Percentiles rank a stretch among this genome's conserved stretches.
phyloP scores from a whole-genome alignment of 495 filamentous ascomycete species.

The Trichoderma virens region DNA sequence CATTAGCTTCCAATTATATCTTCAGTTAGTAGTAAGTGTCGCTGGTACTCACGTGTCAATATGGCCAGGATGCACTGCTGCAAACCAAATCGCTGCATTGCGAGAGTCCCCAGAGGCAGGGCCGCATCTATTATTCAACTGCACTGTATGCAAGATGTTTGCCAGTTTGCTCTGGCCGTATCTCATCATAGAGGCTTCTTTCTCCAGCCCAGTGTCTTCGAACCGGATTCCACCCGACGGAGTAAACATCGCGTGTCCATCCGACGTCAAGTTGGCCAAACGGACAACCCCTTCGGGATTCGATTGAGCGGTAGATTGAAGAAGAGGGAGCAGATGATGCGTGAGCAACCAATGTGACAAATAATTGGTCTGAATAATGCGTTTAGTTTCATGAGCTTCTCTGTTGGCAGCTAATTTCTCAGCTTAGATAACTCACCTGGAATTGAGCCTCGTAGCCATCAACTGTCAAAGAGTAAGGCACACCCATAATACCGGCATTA shows the following conservation, averaged over 20 bases:
- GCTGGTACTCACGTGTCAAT: constrained; percentile 13
- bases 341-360: constrained; percentile 39
- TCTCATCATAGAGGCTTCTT: constrained; percentile 12
- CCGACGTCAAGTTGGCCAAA: constrained; percentile 32
- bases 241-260: constrained; percentile 24
- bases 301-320: constrained; percentile 21
- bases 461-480: constrained; percentile 24
- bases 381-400: not conserved
- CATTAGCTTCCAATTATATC: not conserved
- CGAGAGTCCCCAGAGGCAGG: constrained; percentile 19
- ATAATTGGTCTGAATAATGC: constrained; percentile 31
- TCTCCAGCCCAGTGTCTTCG: constrained; percentile 18
- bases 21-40: not conserved
- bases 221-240: constrained; percentile 31
- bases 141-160: constrained; percentile 25
- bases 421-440: constrained; percentile 7
- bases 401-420: not conserved
- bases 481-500: constrained; percentile 27
- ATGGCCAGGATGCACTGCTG: constrained; percentile 36
- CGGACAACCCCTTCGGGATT: constrained; percentile 25
- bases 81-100: constrained; percentile 31
- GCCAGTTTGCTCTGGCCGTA: constrained; percentile 20
- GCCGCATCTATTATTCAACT: constrained; percentile 27
- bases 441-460: constrained; percentile 47
- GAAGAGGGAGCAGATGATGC: constrained; percentile 29